Base-by-base conservation (phyloP, 495 filamentous ascomycete genomes). In the Friedmanniomyces simplex region DNA sequence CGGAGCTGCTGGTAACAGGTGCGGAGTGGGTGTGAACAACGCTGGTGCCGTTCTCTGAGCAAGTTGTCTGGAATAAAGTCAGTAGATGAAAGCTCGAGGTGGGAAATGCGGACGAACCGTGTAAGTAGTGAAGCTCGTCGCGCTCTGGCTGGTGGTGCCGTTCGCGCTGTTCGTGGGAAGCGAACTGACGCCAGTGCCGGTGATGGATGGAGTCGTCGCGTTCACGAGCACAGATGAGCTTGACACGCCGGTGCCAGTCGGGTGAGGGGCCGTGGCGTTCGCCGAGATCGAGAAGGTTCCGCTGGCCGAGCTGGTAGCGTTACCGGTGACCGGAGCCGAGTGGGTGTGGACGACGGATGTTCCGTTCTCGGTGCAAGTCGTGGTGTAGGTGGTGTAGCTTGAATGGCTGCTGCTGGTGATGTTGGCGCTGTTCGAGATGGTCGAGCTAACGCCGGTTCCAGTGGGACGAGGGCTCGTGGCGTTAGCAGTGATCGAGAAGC, bases 21-120 rank as follows among this genome's bases (percentile, higher is more conserved):
- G 49, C 49, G 12, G 49, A 52, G 30, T 52, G 49, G 10, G 49
- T 52, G 49, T 52, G 49, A 20, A 52, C 26, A 10, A 36, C 30
- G 25, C 8, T 20, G 13, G 49, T 52, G n/a, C 49, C 49, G 30
- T 52, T 52, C 30, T 34, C 26, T 2, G 49, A 34, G 49, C 46
- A 52, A 3, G 26, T 12, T 1, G 26, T 34, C n/a, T n/a, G n/a
- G n/a, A n/a, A n/a, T n/a, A n/a, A n/a, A n/a, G n/a, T n/a, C n/a
- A n/a, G n/a, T n/a, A n/a, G n/a, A n/a, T n/a, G n/a, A n/a, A n/a
- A n/a, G 12, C 7, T 50, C 11, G 10, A 50, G 8, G 47, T 50
- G 20, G 20, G n/a, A n/a, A n/a, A n/a, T n/a, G n/a, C n/a, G n/a
- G n/a, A n/a, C n/a, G n/a, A n/a, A n/a, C n/a, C 28, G 28, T 32